Evolutionary conservation across 1,284 basidiomycete species (phyloP).

Genomic region (Coniferiporia sulphurascens): DNA sequence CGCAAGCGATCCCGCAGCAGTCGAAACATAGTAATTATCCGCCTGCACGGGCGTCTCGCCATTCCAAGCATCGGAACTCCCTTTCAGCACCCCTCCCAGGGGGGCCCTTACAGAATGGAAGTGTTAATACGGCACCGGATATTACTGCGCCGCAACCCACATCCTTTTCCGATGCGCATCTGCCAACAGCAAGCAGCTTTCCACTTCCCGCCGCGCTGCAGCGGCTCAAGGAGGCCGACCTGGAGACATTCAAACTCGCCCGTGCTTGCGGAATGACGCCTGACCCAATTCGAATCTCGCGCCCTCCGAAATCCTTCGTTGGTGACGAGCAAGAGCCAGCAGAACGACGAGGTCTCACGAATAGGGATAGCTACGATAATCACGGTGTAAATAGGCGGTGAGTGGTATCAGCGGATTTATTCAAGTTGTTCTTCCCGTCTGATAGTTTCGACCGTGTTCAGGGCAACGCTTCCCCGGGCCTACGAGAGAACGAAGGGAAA

Average conservation of each 20-base stretch:
- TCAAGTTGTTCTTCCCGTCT: too few species aligned
- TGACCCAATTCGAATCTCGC: not conserved
- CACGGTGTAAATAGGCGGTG: not conserved
- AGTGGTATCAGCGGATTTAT: too few species aligned
- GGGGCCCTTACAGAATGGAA: not conserved
- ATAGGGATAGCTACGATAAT: not conserved
- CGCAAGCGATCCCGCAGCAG: not conserved
- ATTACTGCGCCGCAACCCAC: not conserved
- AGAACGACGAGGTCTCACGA: too few species aligned
- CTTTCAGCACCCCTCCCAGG: not conserved
- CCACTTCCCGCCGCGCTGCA: not conserved
- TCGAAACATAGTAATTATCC: not conserved
- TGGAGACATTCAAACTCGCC: constrained; percentile 6
- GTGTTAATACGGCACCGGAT: not conserved
- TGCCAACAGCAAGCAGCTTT: not conserved
- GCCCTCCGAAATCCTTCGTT: not conserved
- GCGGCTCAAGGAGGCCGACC: constrained; percentile 1
- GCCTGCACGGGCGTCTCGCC: not conserved
- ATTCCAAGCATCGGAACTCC: not conserved
- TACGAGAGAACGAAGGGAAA: too few species aligned
- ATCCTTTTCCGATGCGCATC: not conserved
- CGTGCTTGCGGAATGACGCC: constrained; percentile 13
- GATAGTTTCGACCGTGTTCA: too few species aligned
- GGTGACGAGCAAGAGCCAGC: not conserved
- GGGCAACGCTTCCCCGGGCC: too few species aligned